Evolutionary conservation across 805 yeast species (phyloP).

Genomic region (Saturnispora silvae): DNA sequence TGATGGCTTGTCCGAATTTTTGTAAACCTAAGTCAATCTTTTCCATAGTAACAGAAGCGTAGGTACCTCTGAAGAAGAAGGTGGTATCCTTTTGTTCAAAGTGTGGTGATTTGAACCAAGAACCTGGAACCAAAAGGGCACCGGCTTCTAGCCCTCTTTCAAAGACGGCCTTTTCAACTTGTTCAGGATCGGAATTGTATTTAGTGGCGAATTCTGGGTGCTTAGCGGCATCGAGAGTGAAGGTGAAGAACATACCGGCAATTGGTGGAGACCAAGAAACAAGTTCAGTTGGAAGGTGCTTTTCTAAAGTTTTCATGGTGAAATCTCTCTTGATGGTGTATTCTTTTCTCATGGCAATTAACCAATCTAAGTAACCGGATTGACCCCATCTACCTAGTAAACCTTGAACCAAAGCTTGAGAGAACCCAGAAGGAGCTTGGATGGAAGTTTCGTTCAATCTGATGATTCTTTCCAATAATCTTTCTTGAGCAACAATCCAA

Average conservation of each 20-base stretch:
- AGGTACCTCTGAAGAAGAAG: conserved; percentile 78
- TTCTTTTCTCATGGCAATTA: conserved; percentile 67
- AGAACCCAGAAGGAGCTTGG: conserved; percentile 74
- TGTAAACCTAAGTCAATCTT: conserved; percentile 49
- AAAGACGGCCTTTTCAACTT: conserved; percentile 55
- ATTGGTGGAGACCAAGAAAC: conserved; percentile 47
- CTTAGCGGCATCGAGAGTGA: conserved; percentile 60
- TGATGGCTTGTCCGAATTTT: conserved; percentile 56
- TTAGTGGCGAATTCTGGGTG: conserved; percentile 66
- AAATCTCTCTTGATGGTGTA: conserved; percentile 84
- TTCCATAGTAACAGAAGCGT: conserved; percentile 74
- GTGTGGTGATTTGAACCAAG: conserved; percentile 62
- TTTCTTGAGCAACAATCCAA: conserved; percentile 71
- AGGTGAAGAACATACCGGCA: conserved; percentile 84
- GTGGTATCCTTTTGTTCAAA: conserved; percentile 33
- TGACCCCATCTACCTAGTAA: conserved; percentile 84
- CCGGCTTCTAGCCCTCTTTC: conserved; percentile 52
- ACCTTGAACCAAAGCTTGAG: conserved; percentile 62
- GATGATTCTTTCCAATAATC: conserved; percentile 51
- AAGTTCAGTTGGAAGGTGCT: conserved; percentile 41
- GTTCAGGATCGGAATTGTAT: conserved; percentile 44
- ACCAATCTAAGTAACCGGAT: conserved; percentile 79
- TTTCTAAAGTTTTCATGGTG: conserved; percentile 64
- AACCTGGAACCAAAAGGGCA: conserved; percentile 69
- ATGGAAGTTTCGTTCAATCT: conserved; percentile 73